Evolutionary conservation across 305 asterid species (phyloP), one percentile per base, ranked within the genome.

Genomic region (Fraxinus xanthoxyloides): DNA sequence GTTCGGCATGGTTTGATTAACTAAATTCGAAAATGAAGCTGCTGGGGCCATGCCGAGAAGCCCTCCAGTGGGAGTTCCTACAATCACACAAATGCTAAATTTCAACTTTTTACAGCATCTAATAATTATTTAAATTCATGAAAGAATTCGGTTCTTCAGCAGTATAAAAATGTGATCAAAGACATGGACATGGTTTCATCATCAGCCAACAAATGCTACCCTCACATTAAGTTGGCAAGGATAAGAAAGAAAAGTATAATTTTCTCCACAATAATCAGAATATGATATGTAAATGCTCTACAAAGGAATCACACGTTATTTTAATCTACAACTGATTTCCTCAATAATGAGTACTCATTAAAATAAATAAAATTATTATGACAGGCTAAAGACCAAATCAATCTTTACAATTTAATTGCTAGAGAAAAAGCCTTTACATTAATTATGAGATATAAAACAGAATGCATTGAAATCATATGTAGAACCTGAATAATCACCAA

Each of bases 1-100:
- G 87, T 96, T 96, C 65, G 99, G 99, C 98, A 96, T 96, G 13
- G 94, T 96, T 85, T 94, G 99, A 86, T 96, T 96, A 69, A 96
- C 89, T 87, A 92, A 85, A 88, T 90, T 96, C 7, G 97, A 93
- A 84, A 81, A 94, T 48, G 97, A 82, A 21, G 97, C 61, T 74
- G 92, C 79, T 13, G 98, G 98, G 82, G 92, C 90, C 81, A 90
- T 75, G 77, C 98, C 98, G 76, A 93, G 93, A 84, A 96, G 90
- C 83, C 99, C 99, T 8, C 98, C 99, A 35, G 85, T 83, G 26
- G 97, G 80, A 75, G 93, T 87, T 73, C 98, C 99, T 94, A 88
- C 84, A 83, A 83, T 63, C 84, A 87, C 85, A 85, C 24, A 81
- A 34, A 67, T 35, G 80, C 40, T n/a, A 78, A 63, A 77, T 46